Evolutionary conservation across 2,329 filamentous ascomycete genomes (phyloP).

Genomic region (Penicillium sumatraense): DNA sequence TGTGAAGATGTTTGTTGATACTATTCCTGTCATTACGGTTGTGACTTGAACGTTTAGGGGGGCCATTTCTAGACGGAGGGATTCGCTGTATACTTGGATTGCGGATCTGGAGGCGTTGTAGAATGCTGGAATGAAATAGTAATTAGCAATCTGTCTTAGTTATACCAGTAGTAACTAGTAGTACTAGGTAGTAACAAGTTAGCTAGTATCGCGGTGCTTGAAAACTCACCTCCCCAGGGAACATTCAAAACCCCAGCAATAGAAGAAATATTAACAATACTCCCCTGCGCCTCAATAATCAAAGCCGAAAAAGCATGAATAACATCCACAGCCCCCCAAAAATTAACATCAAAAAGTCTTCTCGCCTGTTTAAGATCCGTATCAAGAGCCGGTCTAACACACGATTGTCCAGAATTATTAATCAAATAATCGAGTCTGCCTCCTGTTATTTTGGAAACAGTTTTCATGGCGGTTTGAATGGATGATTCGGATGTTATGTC

Average conservation of each 20-base stretch:
- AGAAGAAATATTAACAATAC: constrained; percentile 2
- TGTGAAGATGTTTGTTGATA: constrained; percentile 24
- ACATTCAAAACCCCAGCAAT: not conserved
- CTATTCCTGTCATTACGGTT: constrained; percentile 22
- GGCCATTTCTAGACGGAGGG: constrained; percentile 6
- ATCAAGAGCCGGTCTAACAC: not conserved
- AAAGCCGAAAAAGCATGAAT: not conserved
- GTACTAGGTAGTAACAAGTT: no score
- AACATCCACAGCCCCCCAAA: not conserved
- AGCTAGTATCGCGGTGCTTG: no score
- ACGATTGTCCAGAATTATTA: constrained; percentile 4
- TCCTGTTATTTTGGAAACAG: not conserved
- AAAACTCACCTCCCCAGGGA: not conserved
- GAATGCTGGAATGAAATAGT: not conserved
- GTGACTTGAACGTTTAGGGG: constrained; percentile 1
- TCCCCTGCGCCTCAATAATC: not conserved
- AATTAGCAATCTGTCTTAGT: no score
- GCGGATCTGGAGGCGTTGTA: constrained; percentile 2
- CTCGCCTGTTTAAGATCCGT: not conserved
- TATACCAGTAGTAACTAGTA: no score
- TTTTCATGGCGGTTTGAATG: not conserved
- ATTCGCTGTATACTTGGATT: not conserved
- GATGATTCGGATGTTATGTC: not conserved
- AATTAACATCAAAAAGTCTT: constrained; percentile 1
- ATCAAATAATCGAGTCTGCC: constrained; percentile 6